These are phyloP conservation scores for Phyllostachys edulis DNA, from an alignment of 176 grass and related monocot species.

Conservation along the genomic window DNA sequence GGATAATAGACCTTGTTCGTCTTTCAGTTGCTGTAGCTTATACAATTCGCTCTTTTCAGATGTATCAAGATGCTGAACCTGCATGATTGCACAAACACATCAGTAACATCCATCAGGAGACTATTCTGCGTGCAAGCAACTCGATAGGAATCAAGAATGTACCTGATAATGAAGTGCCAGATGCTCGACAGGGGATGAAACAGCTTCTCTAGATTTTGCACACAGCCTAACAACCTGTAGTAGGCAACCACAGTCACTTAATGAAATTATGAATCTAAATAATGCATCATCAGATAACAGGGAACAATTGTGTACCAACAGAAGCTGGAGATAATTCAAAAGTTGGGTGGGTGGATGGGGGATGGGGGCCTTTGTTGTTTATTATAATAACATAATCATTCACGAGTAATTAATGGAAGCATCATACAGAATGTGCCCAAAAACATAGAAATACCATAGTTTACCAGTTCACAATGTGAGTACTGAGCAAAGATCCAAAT, in stretches of 20 bases:
- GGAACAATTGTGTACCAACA: background rate
- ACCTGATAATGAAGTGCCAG: conserved; percentile 99
- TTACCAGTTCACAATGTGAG: background rate
- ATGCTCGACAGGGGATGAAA: conserved; percentile 97
- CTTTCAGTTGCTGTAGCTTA: conserved; percentile 95
- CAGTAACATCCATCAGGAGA: background rate
- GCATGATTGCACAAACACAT: conserved; percentile 23
- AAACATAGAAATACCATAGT: background rate
- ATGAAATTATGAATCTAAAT: conserved; percentile 8
- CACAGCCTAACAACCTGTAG: conserved; percentile 90
- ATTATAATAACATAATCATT: background rate
- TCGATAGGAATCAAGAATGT: conserved; percentile 20
- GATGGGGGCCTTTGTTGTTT: background rate
- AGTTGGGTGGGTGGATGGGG: background rate
- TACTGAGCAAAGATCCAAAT: no score
- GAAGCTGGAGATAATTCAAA: background rate
- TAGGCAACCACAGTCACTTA: background rate
- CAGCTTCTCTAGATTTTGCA: conserved; percentile 98
- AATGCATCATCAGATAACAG: background rate
- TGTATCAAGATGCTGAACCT: conserved; percentile 96
- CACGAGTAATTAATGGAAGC: background rate
- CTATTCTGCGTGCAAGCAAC: conserved; percentile 17
- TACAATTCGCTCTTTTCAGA: conserved; percentile 98
- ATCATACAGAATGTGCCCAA: background rate
- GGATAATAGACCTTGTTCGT: conserved; percentile 77